Evolutionary conservation across 345 rosid genomes (phyloP), one percentile per base, ranked within the genome.

Genomic region (Sonneratia alba): DNA sequence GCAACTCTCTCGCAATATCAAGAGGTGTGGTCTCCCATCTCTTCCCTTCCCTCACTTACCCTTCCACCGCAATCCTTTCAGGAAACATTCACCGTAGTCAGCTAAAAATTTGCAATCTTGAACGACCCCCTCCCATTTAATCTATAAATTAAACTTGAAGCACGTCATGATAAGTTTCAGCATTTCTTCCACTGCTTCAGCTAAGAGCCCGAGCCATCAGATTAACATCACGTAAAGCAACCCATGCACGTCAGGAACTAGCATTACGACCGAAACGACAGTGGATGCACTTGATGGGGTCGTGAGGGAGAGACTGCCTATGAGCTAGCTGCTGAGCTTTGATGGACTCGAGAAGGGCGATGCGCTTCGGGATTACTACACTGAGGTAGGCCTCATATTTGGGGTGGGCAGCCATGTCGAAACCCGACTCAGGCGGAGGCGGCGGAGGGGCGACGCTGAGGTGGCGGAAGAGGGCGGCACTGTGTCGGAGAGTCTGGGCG

Each of bases 31-130:
- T 80, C 72, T 76, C 79, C 97, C 98, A 92, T 53, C 74, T 89
- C 83, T 81, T 88, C n/a, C 98, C 99, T 72, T 92, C 98, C 86
- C 89, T 92, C 77, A 90, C 89, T 2, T 77, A 76, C 66, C 97
- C 97, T 76, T 79, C 86, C 77, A 92, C 82, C 2, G 88, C 83
- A 70, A 92, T 80, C 89, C 97, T 85, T 61, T 36, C 55, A 77
- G 42, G 34, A 7, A 67, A 36, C 71, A 27, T 12, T 34, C 36
- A 62, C 32, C 38, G 27, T 13, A 62, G 19, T 27, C 66, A 27
- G 32, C 37, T 13, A 62, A 47, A 27, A 61, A n/a, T 27, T 49
- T 11, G 13, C 66, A 62, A 62, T 27, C 66, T 62, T 27, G 6
- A 57, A n/a, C 63, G 5, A 10, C 6, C 18, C 59, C 22, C 22